A percentile compares a stretch with the other conserved stretches of the same genome.
These are phyloP conservation scores for Vigna angularis DNA, from an alignment of 306 rosid species.

Conservation along the genomic window DNA sequence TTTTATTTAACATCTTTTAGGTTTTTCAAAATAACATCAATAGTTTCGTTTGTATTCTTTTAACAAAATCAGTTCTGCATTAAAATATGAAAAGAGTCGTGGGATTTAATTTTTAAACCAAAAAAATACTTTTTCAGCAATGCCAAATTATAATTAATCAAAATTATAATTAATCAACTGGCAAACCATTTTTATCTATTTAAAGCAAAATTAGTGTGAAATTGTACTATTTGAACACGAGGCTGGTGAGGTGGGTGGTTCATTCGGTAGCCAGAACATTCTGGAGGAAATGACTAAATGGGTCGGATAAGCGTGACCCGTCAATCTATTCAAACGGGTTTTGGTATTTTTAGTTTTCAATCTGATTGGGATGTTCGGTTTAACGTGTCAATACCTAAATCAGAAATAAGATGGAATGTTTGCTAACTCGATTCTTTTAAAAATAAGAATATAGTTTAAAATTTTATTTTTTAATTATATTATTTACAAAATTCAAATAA, in stretches of 20 bases:
- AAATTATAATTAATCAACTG: not conserved
- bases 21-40: not conserved
- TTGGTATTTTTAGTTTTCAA: no score
- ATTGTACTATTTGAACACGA: not conserved
- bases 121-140: not conserved
- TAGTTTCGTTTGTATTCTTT: not conserved
- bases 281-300: no score
- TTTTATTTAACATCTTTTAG: not conserved
- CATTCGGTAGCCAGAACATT: not conserved
- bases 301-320: no score
- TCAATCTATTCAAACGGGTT: no score
- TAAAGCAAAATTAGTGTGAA: not conserved
- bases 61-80: not conserved
- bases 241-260: not conserved
- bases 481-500: no score
- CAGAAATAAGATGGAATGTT: no score
- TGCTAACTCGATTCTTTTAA: no score
- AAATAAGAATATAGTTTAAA: no score
- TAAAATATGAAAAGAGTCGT: not conserved
- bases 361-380: no score
- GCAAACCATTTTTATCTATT: not conserved
- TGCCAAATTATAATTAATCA: not conserved
- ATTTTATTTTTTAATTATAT: no score
- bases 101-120: not conserved
- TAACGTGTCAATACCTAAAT: no score